These are phyloP conservation scores for Phellinidium pouzarii DNA, from an alignment of 1,284 basidiomycete species.

Conservation along the genomic window DNA sequence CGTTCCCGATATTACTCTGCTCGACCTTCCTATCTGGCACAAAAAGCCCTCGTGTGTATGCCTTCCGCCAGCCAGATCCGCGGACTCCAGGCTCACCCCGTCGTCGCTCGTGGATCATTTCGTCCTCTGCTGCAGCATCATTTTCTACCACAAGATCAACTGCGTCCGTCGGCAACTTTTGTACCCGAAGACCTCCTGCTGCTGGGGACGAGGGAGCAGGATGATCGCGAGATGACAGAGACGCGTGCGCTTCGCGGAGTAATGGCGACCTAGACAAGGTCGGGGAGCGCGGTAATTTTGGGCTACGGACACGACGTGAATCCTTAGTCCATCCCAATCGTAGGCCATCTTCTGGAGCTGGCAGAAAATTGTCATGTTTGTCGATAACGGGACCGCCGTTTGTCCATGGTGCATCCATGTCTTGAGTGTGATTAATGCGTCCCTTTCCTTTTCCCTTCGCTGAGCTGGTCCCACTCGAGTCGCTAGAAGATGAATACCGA, in stretches of 20 bases:
- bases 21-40: constrained; percentile 35
- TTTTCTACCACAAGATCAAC: constrained; percentile 75
- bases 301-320: constrained; percentile 18
- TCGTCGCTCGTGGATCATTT: constrained; percentile 41
- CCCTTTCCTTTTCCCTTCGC: constrained; percentile 19
- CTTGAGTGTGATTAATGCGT: constrained; percentile 23
- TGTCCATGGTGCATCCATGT: constrained; percentile 15
- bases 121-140: constrained; percentile 41
- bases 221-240: constrained; percentile 22
- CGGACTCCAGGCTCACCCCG: constrained; percentile 46
- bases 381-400: constrained; percentile 30
- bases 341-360: constrained; percentile 29
- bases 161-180: constrained; percentile 57
- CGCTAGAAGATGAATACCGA: constrained; percentile 13
- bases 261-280: constrained; percentile 1
- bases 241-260: neutral
- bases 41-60: constrained; percentile 47
- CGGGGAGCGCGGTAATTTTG: constrained; percentile 18
- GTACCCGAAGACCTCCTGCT: constrained; percentile 23
- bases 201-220: constrained; percentile 3
- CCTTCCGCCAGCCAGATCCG: constrained; percentile 38
- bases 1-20: constrained; percentile 29
- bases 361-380: constrained; percentile 35
- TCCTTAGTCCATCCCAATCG: constrained; percentile 43
- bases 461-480: constrained; percentile 16